Conservation (phyloP, 2,329 filamentous ascomycete species). For the Epichloe bromicola region DNA sequence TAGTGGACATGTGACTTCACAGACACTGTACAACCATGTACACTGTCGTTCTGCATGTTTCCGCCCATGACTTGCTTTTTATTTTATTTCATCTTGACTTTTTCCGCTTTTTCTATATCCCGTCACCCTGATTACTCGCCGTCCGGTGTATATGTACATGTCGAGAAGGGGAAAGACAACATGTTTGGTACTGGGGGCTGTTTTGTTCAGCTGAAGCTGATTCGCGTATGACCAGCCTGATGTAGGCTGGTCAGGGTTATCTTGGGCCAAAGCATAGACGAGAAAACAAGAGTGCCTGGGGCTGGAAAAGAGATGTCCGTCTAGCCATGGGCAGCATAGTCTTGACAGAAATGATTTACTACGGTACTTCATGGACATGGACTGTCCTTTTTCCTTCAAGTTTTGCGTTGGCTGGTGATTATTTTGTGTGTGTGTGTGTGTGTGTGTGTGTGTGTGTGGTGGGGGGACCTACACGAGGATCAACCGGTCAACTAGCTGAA, state of each 20-base stretch:
- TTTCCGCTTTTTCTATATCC: background rate
- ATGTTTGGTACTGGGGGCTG: background rate
- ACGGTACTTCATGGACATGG: no score
- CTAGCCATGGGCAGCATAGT: background rate
- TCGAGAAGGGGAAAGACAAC: background rate
- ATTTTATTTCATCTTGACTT: background rate
- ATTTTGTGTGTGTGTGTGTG: no score
- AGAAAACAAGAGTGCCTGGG: background rate
- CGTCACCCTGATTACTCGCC: background rate
- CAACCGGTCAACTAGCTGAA: no score
- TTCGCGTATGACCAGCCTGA: background rate
- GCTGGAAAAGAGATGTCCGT: background rate
- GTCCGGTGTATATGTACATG: background rate
- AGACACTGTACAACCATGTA: background rate
- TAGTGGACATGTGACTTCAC: background rate
- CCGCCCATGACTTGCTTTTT: background rate
- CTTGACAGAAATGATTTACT: background rate
- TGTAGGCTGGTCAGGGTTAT: background rate
- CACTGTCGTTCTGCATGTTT: background rate
- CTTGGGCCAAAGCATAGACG: slow-evolving; percentile 1
- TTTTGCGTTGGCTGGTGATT: no score
- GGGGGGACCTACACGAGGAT: no score
- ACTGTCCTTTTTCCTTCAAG: no score
- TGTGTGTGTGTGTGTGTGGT: no score
- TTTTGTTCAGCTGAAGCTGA: background rate